A percentile compares a stretch with the other conserved stretches of the same genome.
Evolutionary conservation across 768 basidiomycete genomes (phyloP).

Genomic region (Suillus fuscotomentosus): DNA sequence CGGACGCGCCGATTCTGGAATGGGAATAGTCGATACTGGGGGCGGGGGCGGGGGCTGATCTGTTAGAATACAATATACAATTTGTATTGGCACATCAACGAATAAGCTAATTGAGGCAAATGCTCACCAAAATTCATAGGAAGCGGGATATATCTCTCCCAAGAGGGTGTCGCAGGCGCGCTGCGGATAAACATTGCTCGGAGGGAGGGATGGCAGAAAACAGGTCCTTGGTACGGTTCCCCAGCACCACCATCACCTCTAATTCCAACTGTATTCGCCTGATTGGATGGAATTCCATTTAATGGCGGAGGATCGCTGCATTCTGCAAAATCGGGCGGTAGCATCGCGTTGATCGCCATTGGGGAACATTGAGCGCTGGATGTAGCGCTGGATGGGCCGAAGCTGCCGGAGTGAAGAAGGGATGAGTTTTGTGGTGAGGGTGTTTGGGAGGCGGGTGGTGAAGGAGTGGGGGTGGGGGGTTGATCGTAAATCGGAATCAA

Average conservation of each 20-base stretch:
- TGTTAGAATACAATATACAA: not conserved
- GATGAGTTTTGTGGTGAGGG: constrained; percentile 28
- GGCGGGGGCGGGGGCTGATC: not conserved
- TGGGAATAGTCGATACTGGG: not conserved
- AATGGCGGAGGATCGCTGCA: constrained; percentile 16
- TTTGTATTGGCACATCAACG: not conserved
- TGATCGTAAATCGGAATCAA: constrained; percentile 5
- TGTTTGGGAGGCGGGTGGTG: constrained; percentile 25
- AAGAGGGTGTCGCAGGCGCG: constrained; percentile 4
- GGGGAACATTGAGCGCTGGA: constrained; percentile 20
- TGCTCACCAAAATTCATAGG: constrained; percentile 1
- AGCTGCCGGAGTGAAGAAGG: constrained; percentile 7
- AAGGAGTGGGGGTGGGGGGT: constrained; percentile 26
- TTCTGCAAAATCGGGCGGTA: constrained; percentile 21
- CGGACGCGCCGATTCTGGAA: constrained; percentile 33
- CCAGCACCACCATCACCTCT: constrained; percentile 2
- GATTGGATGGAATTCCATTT: not conserved
- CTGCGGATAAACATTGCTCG: constrained; percentile 3
- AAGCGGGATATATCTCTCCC: constrained; percentile 3
- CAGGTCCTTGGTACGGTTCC: constrained; percentile 1
- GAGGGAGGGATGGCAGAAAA: constrained; percentile 2
- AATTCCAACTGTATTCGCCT: constrained; percentile 3
- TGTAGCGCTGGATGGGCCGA: constrained; percentile 9
- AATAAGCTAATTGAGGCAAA: not conserved
- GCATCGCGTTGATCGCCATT: constrained; percentile 17